Evolutionary conservation across 176 grass and related monocot species (phyloP).

Genomic region (Microstegium vimineum): DNA sequence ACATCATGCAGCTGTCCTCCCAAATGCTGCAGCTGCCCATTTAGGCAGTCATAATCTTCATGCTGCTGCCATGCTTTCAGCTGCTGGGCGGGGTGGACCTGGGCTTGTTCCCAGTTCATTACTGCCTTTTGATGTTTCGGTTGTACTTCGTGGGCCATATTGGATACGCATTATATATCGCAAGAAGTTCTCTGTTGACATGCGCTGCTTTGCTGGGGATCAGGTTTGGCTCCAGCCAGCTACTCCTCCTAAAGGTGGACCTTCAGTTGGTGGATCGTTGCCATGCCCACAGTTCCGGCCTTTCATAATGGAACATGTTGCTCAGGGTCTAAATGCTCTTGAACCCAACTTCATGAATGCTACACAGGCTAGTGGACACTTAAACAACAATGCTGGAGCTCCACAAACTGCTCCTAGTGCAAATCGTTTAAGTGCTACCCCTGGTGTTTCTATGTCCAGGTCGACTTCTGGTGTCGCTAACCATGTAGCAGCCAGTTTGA

Average conservation of each 20-base stretch:
- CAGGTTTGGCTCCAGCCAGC: slow-evolving; percentile 99
- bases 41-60: slow-evolving; percentile 72
- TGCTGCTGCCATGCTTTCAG: slow-evolving; percentile 77
- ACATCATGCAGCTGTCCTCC: slow-evolving; percentile 40
- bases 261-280: slow-evolving; percentile 86
- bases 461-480: slow-evolving; percentile 60
- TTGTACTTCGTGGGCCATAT: slow-evolving; percentile 92
- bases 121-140: slow-evolving; percentile 97
- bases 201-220: slow-evolving; percentile 98
- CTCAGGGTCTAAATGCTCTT: slow-evolving; percentile 97
- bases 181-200: slow-evolving; percentile 99
- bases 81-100: slow-evolving; percentile 70
- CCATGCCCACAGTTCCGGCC: slow-evolving; percentile 97
- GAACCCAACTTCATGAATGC: slow-evolving; percentile 72
- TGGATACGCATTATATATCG: slow-evolving; percentile 99
- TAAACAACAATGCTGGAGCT: slow-evolving; percentile 47
- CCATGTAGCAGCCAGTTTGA: slow-evolving; percentile 72
- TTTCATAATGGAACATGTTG: slow-evolving; percentile 99
- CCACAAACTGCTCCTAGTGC: slow-evolving; percentile 43
- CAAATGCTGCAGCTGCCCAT: slow-evolving; percentile 47
- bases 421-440: slow-evolving; percentile 46
- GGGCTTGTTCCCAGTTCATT: slow-evolving; percentile 99
- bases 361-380: slow-evolving; percentile 46
- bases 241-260: slow-evolving; percentile 96
- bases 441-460: slow-evolving; percentile 56